Percentiles rank a stretch among this genome's conserved stretches.
phyloP scores from a whole-genome alignment of 371 early-diverging fungal species.

The Rhizopus sp. region DNA sequence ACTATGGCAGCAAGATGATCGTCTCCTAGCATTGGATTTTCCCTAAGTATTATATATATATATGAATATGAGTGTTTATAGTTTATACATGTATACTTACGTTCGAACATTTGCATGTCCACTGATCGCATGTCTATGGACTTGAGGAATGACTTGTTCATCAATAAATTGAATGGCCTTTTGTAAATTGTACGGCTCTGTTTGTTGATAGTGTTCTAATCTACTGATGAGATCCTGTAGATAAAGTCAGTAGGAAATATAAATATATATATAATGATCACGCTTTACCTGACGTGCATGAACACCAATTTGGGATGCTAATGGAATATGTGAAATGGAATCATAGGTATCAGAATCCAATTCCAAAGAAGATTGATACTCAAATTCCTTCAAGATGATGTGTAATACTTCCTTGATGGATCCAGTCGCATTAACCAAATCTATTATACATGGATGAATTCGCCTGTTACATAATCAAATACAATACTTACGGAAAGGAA shows the following conservation, averaged over 20 bases:
- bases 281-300: slow-evolving; percentile 55
- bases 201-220: slow-evolving; percentile 63
- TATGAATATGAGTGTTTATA: neutral
- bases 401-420: slow-evolving; percentile 66
- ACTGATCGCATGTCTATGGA: slow-evolving; percentile 63
- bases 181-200: slow-evolving; percentile 50
- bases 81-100: slow-evolving; percentile 33
- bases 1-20: slow-evolving; percentile 61
- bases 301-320: slow-evolving; percentile 65
- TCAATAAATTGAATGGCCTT: slow-evolving; percentile 62
- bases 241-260: neutral
- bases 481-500: slow-evolving; percentile 64
- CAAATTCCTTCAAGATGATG: slow-evolving; percentile 66
- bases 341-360: slow-evolving; percentile 65
- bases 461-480: neutral
- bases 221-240: slow-evolving; percentile 61
- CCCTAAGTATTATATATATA: slow-evolving; percentile 26
- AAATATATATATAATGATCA: neutral
- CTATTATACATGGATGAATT: slow-evolving; percentile 25
- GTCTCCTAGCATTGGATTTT: slow-evolving; percentile 50
- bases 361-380: slow-evolving; percentile 69
- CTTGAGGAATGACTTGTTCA: slow-evolving; percentile 54
- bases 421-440: slow-evolving; percentile 67
- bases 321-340: slow-evolving; percentile 66
- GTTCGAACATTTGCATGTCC: slow-evolving; percentile 65